Evolutionary conservation across 192 early-diverging fungal genomes (phyloP), one percentile per base, ranked within the genome.

Genomic region (Oehlia diaphana): DNA sequence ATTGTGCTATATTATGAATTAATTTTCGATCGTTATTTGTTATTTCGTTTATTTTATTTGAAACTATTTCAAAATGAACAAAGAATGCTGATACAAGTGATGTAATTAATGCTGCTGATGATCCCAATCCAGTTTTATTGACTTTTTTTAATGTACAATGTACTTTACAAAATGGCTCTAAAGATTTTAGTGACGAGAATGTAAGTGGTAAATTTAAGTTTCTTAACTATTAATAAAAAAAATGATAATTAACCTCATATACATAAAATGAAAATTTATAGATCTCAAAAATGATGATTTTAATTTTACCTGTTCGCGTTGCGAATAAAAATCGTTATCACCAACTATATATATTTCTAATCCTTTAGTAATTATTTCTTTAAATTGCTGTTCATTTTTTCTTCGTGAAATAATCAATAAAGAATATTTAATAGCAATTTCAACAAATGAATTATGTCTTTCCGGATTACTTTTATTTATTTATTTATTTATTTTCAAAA

Each of bases 291-390:
- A 76, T 3, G 0, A 14, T 61, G 33, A 2, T 28, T 19, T 12
- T 28, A 63, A 78, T 50, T 79, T 2, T 82, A 95, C 91, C 91
- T 95, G 90, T 23, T 88, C 90, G n/a, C 92, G 88, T 87, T 98
- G 97, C 16, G 98, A 99, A 84, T 99, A 99, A 84, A 99, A 99
- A 84, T 99, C 98, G 81, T 98, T 99, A 87, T 95, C 91, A n/a
- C 94, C 97, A 23, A 93, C 82, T 63, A 99, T 92, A 12, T 87
- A 81, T 62, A 99, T 91, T 66, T 89, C 88, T 21, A 97, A 82
- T 13, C 93, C 91, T 19, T 50, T 39, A 12, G 50, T 72, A 2
- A 89, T 39, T 35, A 79, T 80, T 31, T 82, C 47, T 12, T 68
- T 10, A 61, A 88, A 84, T 7, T 42, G 23, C 12, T 82, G 33